Evolutionary conservation across 768 basidiomycete genomes (phyloP).

Genomic region (Amanita pallidorosea): DNA sequence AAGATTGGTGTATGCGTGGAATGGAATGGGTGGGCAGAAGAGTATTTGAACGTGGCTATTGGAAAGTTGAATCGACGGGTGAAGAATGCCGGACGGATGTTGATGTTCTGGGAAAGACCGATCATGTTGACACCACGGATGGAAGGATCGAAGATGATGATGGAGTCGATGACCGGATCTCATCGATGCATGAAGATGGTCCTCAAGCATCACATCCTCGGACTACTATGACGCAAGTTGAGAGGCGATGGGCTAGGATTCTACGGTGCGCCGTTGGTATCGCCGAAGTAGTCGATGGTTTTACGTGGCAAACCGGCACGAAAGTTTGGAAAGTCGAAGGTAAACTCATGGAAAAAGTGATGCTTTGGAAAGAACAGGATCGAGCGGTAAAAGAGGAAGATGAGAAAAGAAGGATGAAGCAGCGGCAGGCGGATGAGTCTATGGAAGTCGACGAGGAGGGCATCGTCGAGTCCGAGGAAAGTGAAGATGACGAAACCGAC

Average conservation of each 20-base stretch:
- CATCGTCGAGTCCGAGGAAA: constrained; percentile 33
- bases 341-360: constrained; percentile 55
- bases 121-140: constrained; percentile 50
- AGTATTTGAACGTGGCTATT: constrained; percentile 90
- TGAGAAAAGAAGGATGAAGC: constrained; percentile 50
- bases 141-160: constrained; percentile 78
- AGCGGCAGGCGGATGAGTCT: constrained; percentile 52
- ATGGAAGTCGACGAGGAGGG: constrained; percentile 62
- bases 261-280: constrained; percentile 61
- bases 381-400: constrained; percentile 56
- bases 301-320: constrained; percentile 52
- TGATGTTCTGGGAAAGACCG: constrained; percentile 62
- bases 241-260: constrained; percentile 66
- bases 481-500: constrained; percentile 49
- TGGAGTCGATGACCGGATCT: constrained; percentile 27
- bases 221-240: constrained; percentile 24
- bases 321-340: constrained; percentile 58
- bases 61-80: constrained; percentile 48
- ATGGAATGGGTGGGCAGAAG: constrained; percentile 93
- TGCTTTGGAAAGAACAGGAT: constrained; percentile 61
- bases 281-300: constrained; percentile 62
- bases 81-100: constrained; percentile 61
- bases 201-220: constrained; percentile 8
- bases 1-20: constrained; percentile 93
- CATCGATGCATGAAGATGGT: constrained; percentile 12